Evolutionary conservation across 1,284 basidiomycete species (phyloP), one percentile per base, ranked within the genome.

Genomic region (Cutaneotrichosporon dermatis): DNA sequence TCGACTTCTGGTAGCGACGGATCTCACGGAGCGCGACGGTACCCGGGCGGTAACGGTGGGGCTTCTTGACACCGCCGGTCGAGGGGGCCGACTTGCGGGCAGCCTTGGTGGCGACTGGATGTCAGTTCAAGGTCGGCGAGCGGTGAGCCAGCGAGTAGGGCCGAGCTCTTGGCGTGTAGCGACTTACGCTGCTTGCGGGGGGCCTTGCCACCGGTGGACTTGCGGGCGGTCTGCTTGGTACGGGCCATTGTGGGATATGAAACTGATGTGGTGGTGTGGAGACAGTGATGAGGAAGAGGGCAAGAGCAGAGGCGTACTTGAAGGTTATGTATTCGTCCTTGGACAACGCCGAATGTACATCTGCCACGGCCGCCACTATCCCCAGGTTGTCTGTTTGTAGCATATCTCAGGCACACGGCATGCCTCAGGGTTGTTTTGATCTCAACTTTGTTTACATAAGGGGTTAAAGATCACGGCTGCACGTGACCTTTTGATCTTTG

Each of bases 1-100:
- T 92, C 72, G 90, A 92, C 78, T 78, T 80, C 73, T 83, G 82
- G 80, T 83, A 83, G 69, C 82, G 79, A 70, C 82, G 73, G 70
- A 83, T 83, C 75, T 83, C 82, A 71, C 81, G 80, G 60, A 82
- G 79, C 59, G 81, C 81, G 76, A 82, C 81, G 63, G 81, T 82
- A 76, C 81, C 81, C 64, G 80, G 82, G 71, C 82, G 80, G 81
- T 83, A 83, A 65, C 82, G 77, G 79, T 83, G 82, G 60, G 82
- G 82, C 80, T 83, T 83, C 82, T 83, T 83, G 78, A 83, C 82
- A 77, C 82, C 82, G 66, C 82, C 82, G 56, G 82, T 78, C n/a
- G 65, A 61, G 46, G 81, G 78, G 40, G 80, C 79, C 57, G 79
- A 77, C 76, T 82, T 82, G 68, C 76, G 76, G 57, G 79, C 79